Evolutionary conservation across 305 asterid species (phyloP).

Genomic region (Fraxinus greggii): DNA sequence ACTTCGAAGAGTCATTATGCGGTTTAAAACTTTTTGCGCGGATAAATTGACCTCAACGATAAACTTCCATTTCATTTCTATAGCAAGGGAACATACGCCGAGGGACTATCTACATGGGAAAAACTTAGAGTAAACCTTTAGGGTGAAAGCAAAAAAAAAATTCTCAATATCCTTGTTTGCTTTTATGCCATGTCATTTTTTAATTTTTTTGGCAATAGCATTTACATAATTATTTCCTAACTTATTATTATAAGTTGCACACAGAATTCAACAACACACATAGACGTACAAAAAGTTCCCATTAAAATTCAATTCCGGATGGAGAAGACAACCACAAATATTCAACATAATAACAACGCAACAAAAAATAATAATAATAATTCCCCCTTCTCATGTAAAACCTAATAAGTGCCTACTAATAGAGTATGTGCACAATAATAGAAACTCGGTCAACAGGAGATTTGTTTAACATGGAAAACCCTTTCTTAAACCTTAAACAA

Average conservation of each 20-base stretch:
- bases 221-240: background rate
- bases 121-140: background rate
- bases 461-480: background rate
- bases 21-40: background rate
- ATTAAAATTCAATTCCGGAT: background rate
- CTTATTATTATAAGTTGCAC: background rate
- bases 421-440: background rate
- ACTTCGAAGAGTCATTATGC: background rate
- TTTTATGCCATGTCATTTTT: background rate
- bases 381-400: background rate
- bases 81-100: background rate
- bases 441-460: background rate
- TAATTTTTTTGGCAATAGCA: background rate
- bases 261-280: background rate
- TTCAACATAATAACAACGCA: background rate
- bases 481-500: background rate
- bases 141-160: background rate
- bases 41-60: background rate
- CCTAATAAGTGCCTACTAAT: background rate
- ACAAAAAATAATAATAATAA: background rate
- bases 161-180: background rate
- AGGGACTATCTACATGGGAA: background rate
- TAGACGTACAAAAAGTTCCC: background rate
- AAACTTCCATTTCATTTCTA: background rate
- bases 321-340: background rate